phyloP scores from a whole-genome alignment of 805 yeast species.

The Metschnikowia sp. region DNA sequence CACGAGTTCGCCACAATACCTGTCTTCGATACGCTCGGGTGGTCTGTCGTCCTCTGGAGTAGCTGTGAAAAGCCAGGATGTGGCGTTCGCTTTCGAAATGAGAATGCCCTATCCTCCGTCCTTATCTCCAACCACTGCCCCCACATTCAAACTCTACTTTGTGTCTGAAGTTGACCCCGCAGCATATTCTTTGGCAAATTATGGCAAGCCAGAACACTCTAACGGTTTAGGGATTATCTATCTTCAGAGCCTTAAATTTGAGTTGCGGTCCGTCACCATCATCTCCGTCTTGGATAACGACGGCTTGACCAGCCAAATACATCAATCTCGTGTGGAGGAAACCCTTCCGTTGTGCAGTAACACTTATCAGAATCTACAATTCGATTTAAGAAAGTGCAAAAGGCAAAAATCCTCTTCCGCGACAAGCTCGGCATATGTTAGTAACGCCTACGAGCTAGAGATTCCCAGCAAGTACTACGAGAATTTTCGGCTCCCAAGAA shows the following conservation, averaged over 20 bases:
- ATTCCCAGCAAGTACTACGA: conserved; percentile 39
- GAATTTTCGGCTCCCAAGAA: conserved; percentile 44
- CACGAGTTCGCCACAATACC: neutral
- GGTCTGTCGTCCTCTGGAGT: conserved; percentile 1
- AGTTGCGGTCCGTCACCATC: conserved; percentile 26
- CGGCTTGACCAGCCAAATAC: conserved; percentile 21
- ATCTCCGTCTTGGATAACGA: conserved; percentile 22
- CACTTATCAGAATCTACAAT: conserved; percentile 29
- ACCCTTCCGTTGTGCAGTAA: conserved; percentile 29
- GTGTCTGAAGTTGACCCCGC: conserved; percentile 29
- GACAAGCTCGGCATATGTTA: conserved; percentile 13
- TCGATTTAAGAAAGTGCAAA: conserved; percentile 38
- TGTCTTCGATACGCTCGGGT: neutral
- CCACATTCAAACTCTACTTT: conserved; percentile 33
- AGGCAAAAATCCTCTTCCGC: conserved; percentile 25
- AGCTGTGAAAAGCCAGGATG: conserved; percentile 19
- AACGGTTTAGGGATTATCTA: conserved; percentile 48
- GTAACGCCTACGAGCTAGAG: conserved; percentile 38
- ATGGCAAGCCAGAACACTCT: conserved; percentile 35
- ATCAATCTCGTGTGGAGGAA: conserved; percentile 26
- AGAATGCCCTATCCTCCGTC: conserved; percentile 47
- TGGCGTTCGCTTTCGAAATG: conserved; percentile 45
- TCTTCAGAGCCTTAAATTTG: conserved; percentile 38
- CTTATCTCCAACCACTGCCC: conserved; percentile 41
- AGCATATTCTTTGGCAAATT: conserved; percentile 26